Base-by-base conservation (phyloP, 2,329 filamentous ascomycete species). In the Tolypocladium tundrense region DNA sequence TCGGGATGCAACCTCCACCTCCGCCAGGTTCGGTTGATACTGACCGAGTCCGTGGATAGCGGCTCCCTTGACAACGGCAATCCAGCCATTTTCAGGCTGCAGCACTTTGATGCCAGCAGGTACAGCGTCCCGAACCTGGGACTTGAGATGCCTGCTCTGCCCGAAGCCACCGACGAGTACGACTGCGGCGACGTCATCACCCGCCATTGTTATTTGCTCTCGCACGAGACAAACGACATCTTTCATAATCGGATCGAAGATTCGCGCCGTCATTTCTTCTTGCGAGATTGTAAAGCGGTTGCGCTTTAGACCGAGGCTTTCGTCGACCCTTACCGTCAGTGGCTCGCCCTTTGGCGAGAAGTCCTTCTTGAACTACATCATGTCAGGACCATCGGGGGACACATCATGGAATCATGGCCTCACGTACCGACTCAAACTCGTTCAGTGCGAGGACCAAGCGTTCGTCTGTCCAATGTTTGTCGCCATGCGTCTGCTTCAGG, bases 231-330 rank as follows among this genome's bases (percentile, higher is more conserved):
- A 72, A 3, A 73, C 66, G n/a, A 75, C 69, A 24, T 75, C 68
- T 70, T 69, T 81, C 70, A 63, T 75, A 63, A 74, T 73, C 6
- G 72, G 71, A 5, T 70, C 69, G 57, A 73, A 72, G 14, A 74
- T 70, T 82, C 64, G 76, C 80, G 70, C 87, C 81, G 65, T 90
- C 87, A 71, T 92, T 81, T 48, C 68, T 84, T 87, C 56, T 69
- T 82, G 67, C n/a, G 72, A 57, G 62, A 73, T 67, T 1, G 67
- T 70, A 57, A 61, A 66, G 37, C 61, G 64, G 35, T 72, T 68
- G 45, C 70, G 66, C 39, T 61, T 65, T 21, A 73, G 54, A 3
- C 70, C 70, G 39, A 74, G 67, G 35, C 64, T 69, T 27, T 69
- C 59, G 41, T 73, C 66, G 48, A 72, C 63, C 53, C 66, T 65